phyloP scores from a whole-genome alignment of 345 rosid genomes.

The Hibiscus syriacus region DNA sequence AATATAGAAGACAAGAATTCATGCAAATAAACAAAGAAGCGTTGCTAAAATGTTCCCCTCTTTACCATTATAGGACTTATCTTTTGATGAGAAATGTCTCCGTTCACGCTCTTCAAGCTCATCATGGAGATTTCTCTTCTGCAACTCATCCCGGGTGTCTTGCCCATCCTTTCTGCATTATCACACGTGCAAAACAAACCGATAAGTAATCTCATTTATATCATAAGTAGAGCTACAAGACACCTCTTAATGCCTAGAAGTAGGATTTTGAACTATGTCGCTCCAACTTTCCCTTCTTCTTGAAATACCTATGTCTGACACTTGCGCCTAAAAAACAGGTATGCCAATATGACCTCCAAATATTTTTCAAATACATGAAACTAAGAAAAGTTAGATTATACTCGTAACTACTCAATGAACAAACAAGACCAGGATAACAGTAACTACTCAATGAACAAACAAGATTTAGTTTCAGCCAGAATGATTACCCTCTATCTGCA shows the following conservation, averaged over 20 bases:
- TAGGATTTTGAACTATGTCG: no score
- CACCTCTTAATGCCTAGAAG: neutral
- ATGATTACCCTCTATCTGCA: neutral
- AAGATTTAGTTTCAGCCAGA: neutral
- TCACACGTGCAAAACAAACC: constrained; percentile 6
- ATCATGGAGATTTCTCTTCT: constrained; percentile 71
- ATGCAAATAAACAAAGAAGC: neutral
- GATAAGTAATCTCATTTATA: neutral
- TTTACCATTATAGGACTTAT: constrained; percentile 56
- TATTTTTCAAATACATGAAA: no score
- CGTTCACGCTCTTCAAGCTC: constrained; percentile 90
- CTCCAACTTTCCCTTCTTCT: no score
- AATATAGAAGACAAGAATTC: neutral
- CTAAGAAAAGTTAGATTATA: no score
- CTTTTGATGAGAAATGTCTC: constrained; percentile 86
- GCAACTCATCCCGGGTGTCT: constrained; percentile 75
- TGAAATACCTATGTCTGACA: no score
- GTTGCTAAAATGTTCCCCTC: neutral
- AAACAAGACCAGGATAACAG: neutral
- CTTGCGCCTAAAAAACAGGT: no score
- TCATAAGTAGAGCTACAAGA: neutral
- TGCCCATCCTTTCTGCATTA: constrained; percentile 76
- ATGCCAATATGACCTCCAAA: no score
- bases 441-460: neutral
- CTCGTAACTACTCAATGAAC: neutral